Evolutionary conservation across 2,329 filamentous ascomycete genomes (phyloP).

Genomic region (Fusarium tupiense): DNA sequence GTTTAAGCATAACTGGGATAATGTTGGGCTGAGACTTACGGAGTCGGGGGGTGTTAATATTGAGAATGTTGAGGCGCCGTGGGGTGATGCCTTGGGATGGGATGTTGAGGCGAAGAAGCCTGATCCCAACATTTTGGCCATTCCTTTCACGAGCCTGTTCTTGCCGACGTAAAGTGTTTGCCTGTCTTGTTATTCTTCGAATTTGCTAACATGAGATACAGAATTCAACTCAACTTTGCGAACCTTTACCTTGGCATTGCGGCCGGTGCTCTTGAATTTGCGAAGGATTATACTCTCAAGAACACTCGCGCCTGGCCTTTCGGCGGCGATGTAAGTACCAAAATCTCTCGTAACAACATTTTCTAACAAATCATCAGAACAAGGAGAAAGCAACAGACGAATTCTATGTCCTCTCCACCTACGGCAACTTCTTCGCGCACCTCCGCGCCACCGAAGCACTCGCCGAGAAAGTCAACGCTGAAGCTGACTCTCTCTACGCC

Average conservation of each 20-base stretch:
- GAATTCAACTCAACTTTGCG: constrained; percentile 12
- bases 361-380: constrained; percentile 42
- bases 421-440: constrained; percentile 72
- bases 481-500: constrained; percentile 58
- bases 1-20: constrained; percentile 18
- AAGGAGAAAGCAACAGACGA: constrained; percentile 69
- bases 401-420: constrained; percentile 72
- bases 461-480: constrained; percentile 63
- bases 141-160: neutral
- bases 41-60: constrained; percentile 8
- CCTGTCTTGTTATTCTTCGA: fast-evolving
- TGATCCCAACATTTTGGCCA: neutral
- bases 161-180: neutral
- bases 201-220: neutral
- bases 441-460: constrained; percentile 68
- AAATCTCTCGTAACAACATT: fast-evolving
- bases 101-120: constrained; percentile 6
- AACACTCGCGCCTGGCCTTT: constrained; percentile 70
- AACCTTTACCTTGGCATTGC: constrained; percentile 9
- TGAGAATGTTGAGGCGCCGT: neutral
- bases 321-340: constrained; percentile 62
- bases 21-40: constrained; percentile 2
- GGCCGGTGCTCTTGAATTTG: constrained; percentile 48
- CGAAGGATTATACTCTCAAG: constrained; percentile 63
- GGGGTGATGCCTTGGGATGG: constrained; percentile 10